Base-by-base conservation (phyloP, 208 protist genomes). In the Wallacemonas sp. region DNA sequence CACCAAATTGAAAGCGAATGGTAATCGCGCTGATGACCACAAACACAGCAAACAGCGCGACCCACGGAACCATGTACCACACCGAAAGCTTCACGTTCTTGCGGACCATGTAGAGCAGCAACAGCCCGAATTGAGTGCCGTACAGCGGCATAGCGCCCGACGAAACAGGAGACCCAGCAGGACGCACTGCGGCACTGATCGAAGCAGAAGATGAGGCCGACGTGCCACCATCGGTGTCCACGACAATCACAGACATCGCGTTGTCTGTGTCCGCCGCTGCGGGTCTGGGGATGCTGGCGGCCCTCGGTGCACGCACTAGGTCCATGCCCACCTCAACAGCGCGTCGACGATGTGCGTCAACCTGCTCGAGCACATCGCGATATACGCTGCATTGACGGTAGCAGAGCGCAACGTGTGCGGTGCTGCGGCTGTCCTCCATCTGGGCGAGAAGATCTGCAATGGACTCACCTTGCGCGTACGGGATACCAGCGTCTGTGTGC, bases 371-470 rank as follows among this genome's bases (percentile, higher is more conserved):
- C 53, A 82, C 36, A 19, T 61, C 30, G 26, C 59, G 62, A 15
- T 71, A 64, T 14, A 38, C 53, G 11, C 27, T 30, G 26, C 68
- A 79, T 24, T 62, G 56, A 8, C 24, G 46, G 58, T 82, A 84
- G 12, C 2, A 54, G 11, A 30, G 28, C 14, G 73, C 60, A 2
- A 79, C 31, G 38, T 56, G 41, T 22, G 62, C 36, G 4, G 77
- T 62, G n/a, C 66, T 56, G n/a, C 33, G 53, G 8, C 47, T 58
- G 62, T 79, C 74, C 22, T 88, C 77, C 27, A 75, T 70, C 44
- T 73, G 68, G 0, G 69, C 66, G 19, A 88, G 63, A 5, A 88
- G 65, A 34, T 88, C 81, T 17, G 70, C 72, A 38, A 88, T 47
- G n/a, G 70, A 62, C 55, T 88, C 81, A 4, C 68, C 70, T 4